Base-by-base conservation (phyloP, 345 rosid species). In the Excoecaria cochinchinensis region DNA sequence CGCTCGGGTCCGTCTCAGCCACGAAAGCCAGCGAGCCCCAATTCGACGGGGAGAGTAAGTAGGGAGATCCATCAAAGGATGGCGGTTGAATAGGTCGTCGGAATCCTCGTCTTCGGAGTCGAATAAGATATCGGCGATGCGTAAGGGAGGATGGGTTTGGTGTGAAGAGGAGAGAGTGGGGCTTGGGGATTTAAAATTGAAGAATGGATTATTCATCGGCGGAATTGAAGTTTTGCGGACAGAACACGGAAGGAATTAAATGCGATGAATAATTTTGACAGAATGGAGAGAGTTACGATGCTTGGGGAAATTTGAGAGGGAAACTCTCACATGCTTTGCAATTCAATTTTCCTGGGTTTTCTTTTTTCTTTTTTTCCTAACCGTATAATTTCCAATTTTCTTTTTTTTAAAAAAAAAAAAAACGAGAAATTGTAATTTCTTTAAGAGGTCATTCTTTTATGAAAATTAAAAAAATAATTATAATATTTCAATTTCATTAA, bases 51-150 rank as follows among this genome's bases (percentile, higher is more conserved):
- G 77, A 14, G 73, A 46, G 67, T 71, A 70, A 13, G 74, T 13
- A 24, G 16, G 40, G 8, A 48, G 9, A 46, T 50, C 73, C 83
- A 72, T 72, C 56, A 51, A 22, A 62, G 46, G 22, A 2, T 36
- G 12, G 46, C 16, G 31, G 0, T 58, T 36, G 10, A 58, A 40
- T 21, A 40, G 4, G 64, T 58, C 73, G 12, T 70, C 48, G 6
- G 12, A 46, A 6, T 38, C 21, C 16, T 73, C 51, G 19, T 73
- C 76, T 22, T 64, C 58, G 38, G 44, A 58, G 60, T 65, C 65
- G 13, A 62, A 42, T 51, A 85, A 70, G 66, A 84, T 50, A 58
- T 84, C 86, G 44, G 84, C 71, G 62, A 85, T 61, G n/a, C 79
- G 82, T 40, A 80, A 55, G 62, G 12, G 84, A 75, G 53, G 51